Percentiles rank a stretch among this genome's conserved stretches.
These are phyloP conservation scores for Fragaria ananassa DNA, from an alignment of 306 rosid species.

Conservation along the genomic window DNA sequence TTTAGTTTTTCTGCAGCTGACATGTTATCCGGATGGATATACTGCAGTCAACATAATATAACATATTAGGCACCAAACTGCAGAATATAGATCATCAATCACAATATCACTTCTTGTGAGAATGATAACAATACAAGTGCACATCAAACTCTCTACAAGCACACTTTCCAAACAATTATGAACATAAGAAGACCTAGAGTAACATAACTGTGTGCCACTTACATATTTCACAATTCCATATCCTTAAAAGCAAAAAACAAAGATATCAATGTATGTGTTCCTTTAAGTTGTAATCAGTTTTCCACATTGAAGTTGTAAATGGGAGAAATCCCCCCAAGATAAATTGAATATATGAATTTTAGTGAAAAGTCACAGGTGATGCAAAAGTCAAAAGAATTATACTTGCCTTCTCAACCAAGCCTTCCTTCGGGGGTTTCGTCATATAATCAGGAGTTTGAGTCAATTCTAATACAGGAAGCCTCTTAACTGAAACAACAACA, in stretches of 20 bases:
- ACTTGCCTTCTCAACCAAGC: slow-evolving; percentile 65
- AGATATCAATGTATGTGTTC: not conserved
- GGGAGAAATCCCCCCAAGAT: not conserved
- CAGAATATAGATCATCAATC: not conserved
- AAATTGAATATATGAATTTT: not conserved
- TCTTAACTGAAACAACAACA: slow-evolving; percentile 43
- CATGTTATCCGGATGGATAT: slow-evolving; percentile 89
- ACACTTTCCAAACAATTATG: not conserved
- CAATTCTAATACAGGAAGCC: slow-evolving; percentile 29
- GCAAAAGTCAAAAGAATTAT: not conserved
- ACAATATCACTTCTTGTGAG: not conserved
- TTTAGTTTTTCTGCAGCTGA: slow-evolving; percentile 80
- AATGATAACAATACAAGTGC: not conserved
- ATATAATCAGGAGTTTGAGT: slow-evolving; percentile 46
- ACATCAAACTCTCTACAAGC: not conserved
- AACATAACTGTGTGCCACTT: not conserved
- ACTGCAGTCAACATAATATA: slow-evolving; percentile 52
- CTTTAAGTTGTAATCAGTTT: not conserved
- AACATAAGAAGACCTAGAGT: not conserved
- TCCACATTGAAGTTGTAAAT: not conserved
- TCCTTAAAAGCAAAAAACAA: not conserved
- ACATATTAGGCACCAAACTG: not conserved
- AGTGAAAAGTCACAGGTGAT: slow-evolving; percentile 1
- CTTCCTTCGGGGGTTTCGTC: slow-evolving; percentile 69
- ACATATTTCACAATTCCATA: not conserved